phyloP scores from a whole-genome alignment of 352 stramenopile species.

The Globisporangium parvum region DNA sequence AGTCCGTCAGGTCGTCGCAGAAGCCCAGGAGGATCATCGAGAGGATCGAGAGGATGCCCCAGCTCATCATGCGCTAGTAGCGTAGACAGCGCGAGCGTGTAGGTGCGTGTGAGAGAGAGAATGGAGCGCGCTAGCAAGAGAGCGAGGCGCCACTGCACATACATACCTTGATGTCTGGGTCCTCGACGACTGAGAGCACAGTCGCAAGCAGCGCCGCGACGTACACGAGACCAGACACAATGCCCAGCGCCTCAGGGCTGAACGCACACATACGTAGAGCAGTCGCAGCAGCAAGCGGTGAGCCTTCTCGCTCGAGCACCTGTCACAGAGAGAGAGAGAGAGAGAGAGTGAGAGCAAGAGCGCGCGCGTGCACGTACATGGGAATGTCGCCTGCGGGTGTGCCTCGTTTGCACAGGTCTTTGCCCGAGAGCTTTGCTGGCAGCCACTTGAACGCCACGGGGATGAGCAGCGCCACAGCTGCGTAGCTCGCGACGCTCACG shows the following conservation, averaged over 20 bases:
- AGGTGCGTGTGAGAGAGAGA: not conserved
- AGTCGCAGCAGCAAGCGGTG: not conserved
- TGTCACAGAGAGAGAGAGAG: too few relatives aligned
- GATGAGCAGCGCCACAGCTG: conserved; percentile 55
- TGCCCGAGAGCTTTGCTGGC: conserved; percentile 83
- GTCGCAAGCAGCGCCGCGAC: conserved; percentile 67
- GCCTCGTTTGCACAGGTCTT: conserved; percentile 92
- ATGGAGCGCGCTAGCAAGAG: too few relatives aligned
- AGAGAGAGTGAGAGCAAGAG: not conserved
- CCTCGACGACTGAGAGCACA: conserved; percentile 58
- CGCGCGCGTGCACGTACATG: conserved; percentile 44
- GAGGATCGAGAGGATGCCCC: conserved; percentile 75
- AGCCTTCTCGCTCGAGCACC: not conserved
- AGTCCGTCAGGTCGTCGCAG: conserved; percentile 96
- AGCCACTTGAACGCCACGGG: conserved; percentile 49
- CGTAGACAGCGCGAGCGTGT: not conserved
- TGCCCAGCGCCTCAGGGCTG: conserved; percentile 83
- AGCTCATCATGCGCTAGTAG: conserved; percentile 67
- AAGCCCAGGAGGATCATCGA: conserved; percentile 93
- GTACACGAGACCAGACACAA: conserved; percentile 85
- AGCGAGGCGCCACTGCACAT: not conserved
- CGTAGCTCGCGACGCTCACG: conserved; percentile 57
- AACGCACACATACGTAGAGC: not conserved
- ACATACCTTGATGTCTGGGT: conserved; percentile 48
- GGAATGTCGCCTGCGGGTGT: conserved; percentile 81